Base-by-base conservation (phyloP, 2,329 filamentous ascomycete genomes). In the Claviceps fusiformis region DNA sequence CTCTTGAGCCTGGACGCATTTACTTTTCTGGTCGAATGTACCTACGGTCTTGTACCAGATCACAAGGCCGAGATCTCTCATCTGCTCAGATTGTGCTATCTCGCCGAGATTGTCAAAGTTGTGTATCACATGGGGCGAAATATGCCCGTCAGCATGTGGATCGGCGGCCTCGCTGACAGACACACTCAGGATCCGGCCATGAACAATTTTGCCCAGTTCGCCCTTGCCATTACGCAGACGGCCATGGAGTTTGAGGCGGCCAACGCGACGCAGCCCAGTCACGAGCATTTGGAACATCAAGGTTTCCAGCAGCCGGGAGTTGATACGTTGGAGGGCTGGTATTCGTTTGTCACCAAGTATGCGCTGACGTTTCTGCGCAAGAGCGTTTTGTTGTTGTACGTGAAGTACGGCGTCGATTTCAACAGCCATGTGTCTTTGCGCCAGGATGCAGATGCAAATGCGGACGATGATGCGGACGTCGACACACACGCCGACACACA, bases 301-400 rank as follows among this genome's bases (percentile, higher is more conserved):
- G 80, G 73, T 2, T 81, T 83, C 62, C 71, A 77, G 53, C 79
- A 83, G 62, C 73, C 75, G 8, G 75, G 73, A 11, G 70, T 84
- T 50, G 70, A 80, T 55, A 75, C 72, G 52, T 64, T 82, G 39
- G 73, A 75, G 54, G 75, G 73, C 37, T 79, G 79, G 67, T 80
- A 82, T 62, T 69, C 70, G 9, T 82, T 85, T 61, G 78, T 89
- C 29, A 82, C 84, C 59, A 90, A 86, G 63, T 98, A 97, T 64
- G 89, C 90, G 4, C 76, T 96, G n/a, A 78, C 83, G 0, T 98
- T 96, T 72, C 75, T 98, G 44, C 86, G 93, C 57, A 98, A 98
- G 72, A 78, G 80, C 8, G 79, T 83, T 48, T 80, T 98, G 50
- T 80, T 97, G 43, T 80, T 97, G 59, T 85, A 97, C 67, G 85